These are phyloP conservation scores for Sclerospora graminicola DNA, from an alignment of 352 stramenopile species.

Conservation along the genomic window DNA sequence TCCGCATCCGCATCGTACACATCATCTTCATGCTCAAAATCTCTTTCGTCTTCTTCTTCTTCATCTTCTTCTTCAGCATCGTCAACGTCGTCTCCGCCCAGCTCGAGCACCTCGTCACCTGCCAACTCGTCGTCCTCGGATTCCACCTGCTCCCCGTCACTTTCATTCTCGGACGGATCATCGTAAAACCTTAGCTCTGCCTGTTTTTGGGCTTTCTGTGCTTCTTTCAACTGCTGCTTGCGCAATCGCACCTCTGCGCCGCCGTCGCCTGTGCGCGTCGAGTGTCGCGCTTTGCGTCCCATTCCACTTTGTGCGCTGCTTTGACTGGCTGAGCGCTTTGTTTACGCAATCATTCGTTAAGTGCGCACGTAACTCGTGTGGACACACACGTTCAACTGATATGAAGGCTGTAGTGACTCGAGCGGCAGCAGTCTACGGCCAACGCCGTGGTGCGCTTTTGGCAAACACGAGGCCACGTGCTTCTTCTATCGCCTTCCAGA, in stretches of 20 bases:
- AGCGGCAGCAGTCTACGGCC: constrained; percentile 4
- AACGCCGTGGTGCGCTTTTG: constrained; percentile 3
- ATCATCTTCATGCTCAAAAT: constrained; percentile 32
- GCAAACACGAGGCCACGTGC: background rate
- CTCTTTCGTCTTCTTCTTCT: constrained; percentile 11
- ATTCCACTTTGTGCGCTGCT: constrained; percentile 19
- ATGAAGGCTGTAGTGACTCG: constrained; percentile 1
- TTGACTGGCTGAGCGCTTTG: constrained; percentile 9
- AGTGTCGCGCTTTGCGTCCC: constrained; percentile 62
- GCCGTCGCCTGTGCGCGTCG: constrained; percentile 64
- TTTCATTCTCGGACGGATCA: constrained; percentile 71
- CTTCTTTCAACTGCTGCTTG: constrained; percentile 51
- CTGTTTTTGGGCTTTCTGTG: constrained; percentile 42
- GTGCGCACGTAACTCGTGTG: background rate
- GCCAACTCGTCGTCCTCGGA: constrained; percentile 52
- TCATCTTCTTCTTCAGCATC: constrained; percentile 32
- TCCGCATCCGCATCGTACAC: constrained; percentile 50
- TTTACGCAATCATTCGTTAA: background rate
- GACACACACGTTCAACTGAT: background rate
- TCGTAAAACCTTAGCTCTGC: constrained; percentile 81
- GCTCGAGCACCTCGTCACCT: constrained; percentile 60
- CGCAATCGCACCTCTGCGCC: constrained; percentile 58
- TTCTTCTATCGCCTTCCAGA: background rate
- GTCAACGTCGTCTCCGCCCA: constrained; percentile 36
- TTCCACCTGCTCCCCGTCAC: constrained; percentile 37